Evolutionary conservation across 2,329 filamentous ascomycete species (phyloP), one percentile per base, ranked within the genome.

Genomic region (Aspergillus fructus): DNA sequence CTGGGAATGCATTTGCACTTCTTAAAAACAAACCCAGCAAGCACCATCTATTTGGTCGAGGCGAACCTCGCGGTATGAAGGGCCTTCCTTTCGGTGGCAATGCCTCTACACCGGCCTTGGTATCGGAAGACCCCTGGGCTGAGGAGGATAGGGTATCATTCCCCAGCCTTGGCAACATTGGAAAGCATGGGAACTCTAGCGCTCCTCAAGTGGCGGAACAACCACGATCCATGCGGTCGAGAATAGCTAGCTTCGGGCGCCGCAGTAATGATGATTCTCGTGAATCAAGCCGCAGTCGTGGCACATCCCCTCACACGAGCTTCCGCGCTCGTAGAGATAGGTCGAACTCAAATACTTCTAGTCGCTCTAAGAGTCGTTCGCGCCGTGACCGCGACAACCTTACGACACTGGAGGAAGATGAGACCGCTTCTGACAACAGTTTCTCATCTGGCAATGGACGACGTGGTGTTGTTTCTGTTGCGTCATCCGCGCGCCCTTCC

Each of bases 331-430:
- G 70, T 27, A 75, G 83, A 50, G 79, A 83, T 59, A 80, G 84
- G 49, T 84, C 84, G 5, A 80, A 78, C 60, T 86, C 84, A 6
- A 79, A 81, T 53, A 74, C 79, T 3, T 79, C 78, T 51, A 78
- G 77, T 27, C 79, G 83, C 27, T 85, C 83, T 7, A 79, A 80
- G 60, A 85, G 83, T 66, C 79, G 81, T 42, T 74, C 75, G 43
- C 73, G 78, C 45, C 79, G 79, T 27, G 81, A 85, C 37, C 80
- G 80, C 30, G 82, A 85, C 52, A 83, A 85, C 62, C 66, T 83
- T 3, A 78, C 79, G 58, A 76, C 79, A n/a, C 77, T 83, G 68
- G 70, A 74, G 3, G 80, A 82, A 66, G 76, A 77, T 12, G 66
- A 73, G 5, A 72, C 73, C 1, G 67, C 64, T 42, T 66, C 63